These are phyloP conservation scores for Raffaelea ambrosiae DNA, from an alignment of 2,329 filamentous ascomycete species.

Conservation along the genomic window DNA sequence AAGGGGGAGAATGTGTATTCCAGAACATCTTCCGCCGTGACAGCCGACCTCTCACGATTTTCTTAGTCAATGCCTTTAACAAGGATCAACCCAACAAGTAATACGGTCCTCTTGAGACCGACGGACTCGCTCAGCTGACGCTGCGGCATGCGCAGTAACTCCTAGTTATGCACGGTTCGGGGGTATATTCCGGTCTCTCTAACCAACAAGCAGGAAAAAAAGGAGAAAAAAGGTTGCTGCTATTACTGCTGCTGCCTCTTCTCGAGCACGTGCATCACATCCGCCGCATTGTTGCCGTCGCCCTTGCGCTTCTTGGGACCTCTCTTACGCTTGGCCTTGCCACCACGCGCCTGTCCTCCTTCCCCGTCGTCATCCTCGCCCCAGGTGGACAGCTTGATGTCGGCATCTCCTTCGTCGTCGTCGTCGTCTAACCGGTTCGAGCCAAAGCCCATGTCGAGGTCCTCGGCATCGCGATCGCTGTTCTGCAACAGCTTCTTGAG, in stretches of 20 bases:
- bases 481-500: slow-evolving; percentile 66
- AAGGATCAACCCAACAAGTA: too few relatives aligned
- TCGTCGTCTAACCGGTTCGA: slow-evolving; percentile 81
- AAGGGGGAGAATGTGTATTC: too few relatives aligned
- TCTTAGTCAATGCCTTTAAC: too few relatives aligned
- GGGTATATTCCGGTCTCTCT: too few relatives aligned
- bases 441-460: slow-evolving; percentile 93
- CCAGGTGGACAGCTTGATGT: slow-evolving; percentile 62
- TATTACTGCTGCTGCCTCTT: slow-evolving; percentile 22
- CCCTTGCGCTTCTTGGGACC: slow-evolving; percentile 69
- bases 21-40: too few relatives aligned
- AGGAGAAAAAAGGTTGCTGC: too few relatives aligned
- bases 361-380: slow-evolving; percentile 44
- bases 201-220: too few relatives aligned
- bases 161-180: too few relatives aligned
- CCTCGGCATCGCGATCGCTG: slow-evolving; percentile 73
- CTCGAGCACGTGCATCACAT: slow-evolving; percentile 75
- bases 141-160: too few relatives aligned
- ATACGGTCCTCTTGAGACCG: too few relatives aligned
- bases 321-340: slow-evolving; percentile 56
- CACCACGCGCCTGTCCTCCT: slow-evolving; percentile 31
- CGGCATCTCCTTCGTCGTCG: slow-evolving; percentile 53
- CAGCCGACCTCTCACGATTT: too few relatives aligned
- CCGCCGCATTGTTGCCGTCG: slow-evolving; percentile 67
- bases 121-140: too few relatives aligned